A percentile compares a stretch with the other conserved stretches of the same genome.
phyloP scores from a whole-genome alignment of 2,329 filamentous ascomycete genomes.

The Colletotrichum sp. region DNA sequence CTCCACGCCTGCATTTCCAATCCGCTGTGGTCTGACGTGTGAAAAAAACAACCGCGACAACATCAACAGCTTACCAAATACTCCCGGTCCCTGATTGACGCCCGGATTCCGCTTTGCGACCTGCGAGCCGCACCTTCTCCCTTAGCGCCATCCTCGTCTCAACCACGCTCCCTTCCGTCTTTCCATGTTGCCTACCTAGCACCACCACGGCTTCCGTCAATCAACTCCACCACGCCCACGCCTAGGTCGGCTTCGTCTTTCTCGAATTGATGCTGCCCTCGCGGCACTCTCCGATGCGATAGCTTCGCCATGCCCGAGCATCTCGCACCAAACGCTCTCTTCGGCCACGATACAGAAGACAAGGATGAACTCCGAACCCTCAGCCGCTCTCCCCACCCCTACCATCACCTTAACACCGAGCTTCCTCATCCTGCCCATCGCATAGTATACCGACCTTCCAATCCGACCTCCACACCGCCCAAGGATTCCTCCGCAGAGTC shows the following conservation, averaged over 20 bases:
- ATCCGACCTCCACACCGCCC: constrained; percentile 6
- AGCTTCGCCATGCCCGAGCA: constrained; percentile 53
- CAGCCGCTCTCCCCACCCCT: constrained; percentile 71
- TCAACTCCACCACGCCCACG: not conserved
- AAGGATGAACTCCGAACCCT: constrained; percentile 50
- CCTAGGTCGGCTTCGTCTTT: not conserved
- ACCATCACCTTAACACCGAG: constrained; percentile 64
- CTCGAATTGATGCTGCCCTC: constrained; percentile 3
- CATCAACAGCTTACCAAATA: not conserved
- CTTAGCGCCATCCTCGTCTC: not conserved
- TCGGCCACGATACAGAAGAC: constrained; percentile 38
- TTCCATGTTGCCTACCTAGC: constrained; percentile 4
- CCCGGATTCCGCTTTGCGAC: not conserved
- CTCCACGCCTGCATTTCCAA: not conserved
- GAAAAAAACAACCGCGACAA: not conserved
- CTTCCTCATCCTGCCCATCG: constrained; percentile 56
- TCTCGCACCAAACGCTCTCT: constrained; percentile 39
- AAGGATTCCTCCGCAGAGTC: constrained; percentile 24
- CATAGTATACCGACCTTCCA: constrained; percentile 25
- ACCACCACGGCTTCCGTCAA: not conserved
- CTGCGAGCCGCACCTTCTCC: not conserved
- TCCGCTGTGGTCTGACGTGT: constrained; percentile 7
- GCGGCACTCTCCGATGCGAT: constrained; percentile 20
- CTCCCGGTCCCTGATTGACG: not conserved
- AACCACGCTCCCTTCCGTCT: not conserved